Evolutionary conservation across 495 filamentous ascomycete species (phyloP).

Genomic region (Penicillium cosmopolitanum): DNA sequence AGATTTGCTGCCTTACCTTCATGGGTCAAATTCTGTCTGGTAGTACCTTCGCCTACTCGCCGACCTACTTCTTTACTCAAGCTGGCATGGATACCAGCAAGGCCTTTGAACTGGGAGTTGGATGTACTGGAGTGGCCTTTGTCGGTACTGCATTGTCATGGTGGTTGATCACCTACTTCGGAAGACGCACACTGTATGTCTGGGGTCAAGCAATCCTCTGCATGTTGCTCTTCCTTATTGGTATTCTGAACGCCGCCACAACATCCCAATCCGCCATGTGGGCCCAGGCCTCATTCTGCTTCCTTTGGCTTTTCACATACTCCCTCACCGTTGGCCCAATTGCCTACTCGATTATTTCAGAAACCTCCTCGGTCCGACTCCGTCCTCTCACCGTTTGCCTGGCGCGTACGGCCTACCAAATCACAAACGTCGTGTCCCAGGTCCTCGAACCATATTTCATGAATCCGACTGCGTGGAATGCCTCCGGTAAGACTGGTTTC

Average conservation of each 20-base stretch:
- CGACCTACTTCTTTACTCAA: slow-evolving; percentile 72
- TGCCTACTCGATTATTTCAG: slow-evolving; percentile 72
- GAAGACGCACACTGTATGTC: slow-evolving; percentile 71
- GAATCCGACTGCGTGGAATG: slow-evolving; percentile 68
- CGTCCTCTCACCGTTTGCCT: slow-evolving; percentile 68
- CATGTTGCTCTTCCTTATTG: slow-evolving; percentile 64
- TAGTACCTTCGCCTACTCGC: slow-evolving; percentile 70
- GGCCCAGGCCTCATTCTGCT: slow-evolving; percentile 56
- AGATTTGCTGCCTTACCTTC: slow-evolving; percentile 71
- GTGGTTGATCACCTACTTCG: slow-evolving; percentile 52
- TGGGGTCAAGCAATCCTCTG: slow-evolving; percentile 61
- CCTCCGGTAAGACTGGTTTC: slow-evolving; percentile 67
- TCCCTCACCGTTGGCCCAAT: slow-evolving; percentile 72
- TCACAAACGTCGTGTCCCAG: slow-evolving; percentile 63
- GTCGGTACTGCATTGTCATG: slow-evolving; percentile 58
- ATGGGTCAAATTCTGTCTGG: slow-evolving; percentile 74
- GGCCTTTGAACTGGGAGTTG: slow-evolving; percentile 56
- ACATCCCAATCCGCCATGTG: slow-evolving; percentile 40
- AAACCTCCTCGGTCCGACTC: slow-evolving; percentile 67
- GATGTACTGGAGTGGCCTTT: slow-evolving; percentile 63
- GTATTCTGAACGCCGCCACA: slow-evolving; percentile 62
- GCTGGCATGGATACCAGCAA: slow-evolving; percentile 60
- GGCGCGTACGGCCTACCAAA: slow-evolving; percentile 66
- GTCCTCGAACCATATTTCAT: slow-evolving; percentile 71
- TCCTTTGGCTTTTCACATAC: slow-evolving; percentile 70